Evolutionary conservation across 352 stramenopile genomes (phyloP).

Genomic region (Globisporangium cystogenes): DNA sequence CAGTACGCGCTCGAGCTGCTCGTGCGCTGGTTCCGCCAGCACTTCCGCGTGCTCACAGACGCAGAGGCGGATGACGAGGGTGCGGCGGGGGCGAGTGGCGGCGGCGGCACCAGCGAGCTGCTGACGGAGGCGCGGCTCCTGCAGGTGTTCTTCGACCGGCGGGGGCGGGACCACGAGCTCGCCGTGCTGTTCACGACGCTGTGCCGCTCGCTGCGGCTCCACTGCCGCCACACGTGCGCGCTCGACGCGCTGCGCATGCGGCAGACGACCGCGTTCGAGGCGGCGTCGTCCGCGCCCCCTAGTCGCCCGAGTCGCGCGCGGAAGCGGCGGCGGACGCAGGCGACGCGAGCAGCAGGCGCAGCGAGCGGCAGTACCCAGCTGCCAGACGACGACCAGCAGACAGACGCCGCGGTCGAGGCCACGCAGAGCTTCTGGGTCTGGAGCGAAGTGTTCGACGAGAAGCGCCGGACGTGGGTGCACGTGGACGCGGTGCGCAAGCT

Average conservation of each 20-base stretch:
- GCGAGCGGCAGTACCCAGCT: too few relatives aligned
- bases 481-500: slow-evolving; percentile 48
- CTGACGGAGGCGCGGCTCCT: slow-evolving; percentile 49
- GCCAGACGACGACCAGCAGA: neutral
- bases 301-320: neutral
- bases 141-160: slow-evolving; percentile 39
- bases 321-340: slow-evolving; percentile 6
- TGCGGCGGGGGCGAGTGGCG: slow-evolving; percentile 1
- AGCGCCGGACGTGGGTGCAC: slow-evolving; percentile 43
- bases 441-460: slow-evolving; percentile 60
- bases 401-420: neutral
- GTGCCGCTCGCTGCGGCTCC: slow-evolving; percentile 44
- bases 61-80: slow-evolving; percentile 8
- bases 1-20: slow-evolving; percentile 58
- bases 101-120: slow-evolving; percentile 7
- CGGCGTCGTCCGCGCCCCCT: neutral
- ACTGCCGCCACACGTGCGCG: slow-evolving; percentile 40
- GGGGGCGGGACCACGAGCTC: slow-evolving; percentile 42
- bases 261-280: slow-evolving; percentile 37
- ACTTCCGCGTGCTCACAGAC: slow-evolving; percentile 26
- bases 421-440: slow-evolving; percentile 44
- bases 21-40: slow-evolving; percentile 54
- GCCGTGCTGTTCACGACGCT: slow-evolving; percentile 57
- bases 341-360: neutral
- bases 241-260: slow-evolving; percentile 54